These are phyloP conservation scores for Cryoendolithus antarcticus DNA, from an alignment of 2,329 filamentous ascomycete species.

Conservation along the genomic window DNA sequence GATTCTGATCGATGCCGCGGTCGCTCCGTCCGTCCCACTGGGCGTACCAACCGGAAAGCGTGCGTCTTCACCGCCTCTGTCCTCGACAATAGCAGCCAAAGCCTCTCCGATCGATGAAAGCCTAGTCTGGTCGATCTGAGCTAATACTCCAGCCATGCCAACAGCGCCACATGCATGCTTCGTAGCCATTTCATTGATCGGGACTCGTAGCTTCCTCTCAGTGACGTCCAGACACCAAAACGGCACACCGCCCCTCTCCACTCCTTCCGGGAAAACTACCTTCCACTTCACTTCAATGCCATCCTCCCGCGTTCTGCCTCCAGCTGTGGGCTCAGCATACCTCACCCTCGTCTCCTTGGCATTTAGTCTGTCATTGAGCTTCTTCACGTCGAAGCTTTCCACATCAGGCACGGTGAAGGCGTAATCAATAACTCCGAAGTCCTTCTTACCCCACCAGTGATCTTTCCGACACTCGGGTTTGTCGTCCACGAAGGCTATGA, in stretches of 20 bases:
- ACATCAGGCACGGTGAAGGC: conserved; percentile 36
- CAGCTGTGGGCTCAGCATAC: conserved; percentile 39
- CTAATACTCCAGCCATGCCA: conserved; percentile 37
- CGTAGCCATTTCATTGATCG: conserved; percentile 26
- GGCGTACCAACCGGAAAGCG: conserved; percentile 1
- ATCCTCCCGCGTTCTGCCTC: conserved; percentile 44
- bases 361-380: conserved; percentile 11
- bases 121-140: conserved; percentile 5
- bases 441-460: conserved; percentile 47
- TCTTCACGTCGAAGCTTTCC: conserved; percentile 10
- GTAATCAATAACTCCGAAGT: conserved; percentile 47
- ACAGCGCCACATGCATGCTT: conserved; percentile 40
- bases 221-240: conserved; percentile 58
- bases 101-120: conserved; percentile 1
- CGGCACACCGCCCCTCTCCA: conserved; percentile 41
- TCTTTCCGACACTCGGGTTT: conserved; percentile 27
- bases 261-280: conserved; percentile 37
- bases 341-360: conserved; percentile 21
- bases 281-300: conserved; percentile 48
- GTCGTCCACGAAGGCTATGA: conserved; percentile 49
- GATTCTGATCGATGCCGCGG: conserved; percentile 1
- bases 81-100: conserved; percentile 1
- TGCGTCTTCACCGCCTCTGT: not conserved
- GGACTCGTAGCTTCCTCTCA: conserved; percentile 42
- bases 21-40: conserved; percentile 1